These are phyloP conservation scores for Cicer chorassanicum DNA, from an alignment of 306 rosid genomes.

Conservation along the genomic window DNA sequence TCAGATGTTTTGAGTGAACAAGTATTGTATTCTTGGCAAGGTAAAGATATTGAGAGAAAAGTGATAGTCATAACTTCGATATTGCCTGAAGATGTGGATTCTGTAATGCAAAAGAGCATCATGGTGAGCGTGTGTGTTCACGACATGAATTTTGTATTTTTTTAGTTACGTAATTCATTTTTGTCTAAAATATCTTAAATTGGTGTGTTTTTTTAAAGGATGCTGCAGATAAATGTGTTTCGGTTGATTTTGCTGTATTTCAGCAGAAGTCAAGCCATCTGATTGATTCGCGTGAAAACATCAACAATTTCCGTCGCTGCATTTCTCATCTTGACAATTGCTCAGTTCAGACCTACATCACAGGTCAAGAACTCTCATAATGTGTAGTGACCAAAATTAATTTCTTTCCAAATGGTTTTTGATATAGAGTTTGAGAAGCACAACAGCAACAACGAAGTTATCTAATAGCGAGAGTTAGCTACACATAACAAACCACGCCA, in stretches of 20 bases:
- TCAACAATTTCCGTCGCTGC: slow-evolving; percentile 55
- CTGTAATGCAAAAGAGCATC: slow-evolving; percentile 58
- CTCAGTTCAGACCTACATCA: slow-evolving; percentile 65
- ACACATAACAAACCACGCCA: neutral
- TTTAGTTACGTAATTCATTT: slow-evolving; percentile 17
- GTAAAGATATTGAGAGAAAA: slow-evolving; percentile 72
- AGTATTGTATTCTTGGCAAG: slow-evolving; percentile 77
- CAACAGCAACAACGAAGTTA: neutral
- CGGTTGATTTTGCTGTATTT: slow-evolving; percentile 72
- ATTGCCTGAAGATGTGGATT: slow-evolving; percentile 62
- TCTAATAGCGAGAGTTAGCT: neutral
- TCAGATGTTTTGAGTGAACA: slow-evolving; percentile 65
- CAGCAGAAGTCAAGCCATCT: slow-evolving; percentile 71
- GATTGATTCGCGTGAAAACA: slow-evolving; percentile 51
- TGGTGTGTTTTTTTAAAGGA: slow-evolving; percentile 49
- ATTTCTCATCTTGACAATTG: slow-evolving; percentile 74
- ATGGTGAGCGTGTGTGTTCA: slow-evolving; percentile 52
- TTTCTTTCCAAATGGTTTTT: slow-evolving; percentile 27
- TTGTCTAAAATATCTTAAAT: slow-evolving; percentile 8
- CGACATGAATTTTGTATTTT: slow-evolving; percentile 7
- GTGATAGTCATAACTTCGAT: slow-evolving; percentile 64
- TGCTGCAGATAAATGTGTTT: slow-evolving; percentile 71
- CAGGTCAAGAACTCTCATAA: slow-evolving; percentile 53
- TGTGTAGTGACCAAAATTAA: slow-evolving; percentile 29
- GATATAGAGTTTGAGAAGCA: slow-evolving; percentile 30